Evolutionary conservation across 768 basidiomycete genomes (phyloP), one percentile per base, ranked within the genome.

Genomic region (Amanita inopinata): DNA sequence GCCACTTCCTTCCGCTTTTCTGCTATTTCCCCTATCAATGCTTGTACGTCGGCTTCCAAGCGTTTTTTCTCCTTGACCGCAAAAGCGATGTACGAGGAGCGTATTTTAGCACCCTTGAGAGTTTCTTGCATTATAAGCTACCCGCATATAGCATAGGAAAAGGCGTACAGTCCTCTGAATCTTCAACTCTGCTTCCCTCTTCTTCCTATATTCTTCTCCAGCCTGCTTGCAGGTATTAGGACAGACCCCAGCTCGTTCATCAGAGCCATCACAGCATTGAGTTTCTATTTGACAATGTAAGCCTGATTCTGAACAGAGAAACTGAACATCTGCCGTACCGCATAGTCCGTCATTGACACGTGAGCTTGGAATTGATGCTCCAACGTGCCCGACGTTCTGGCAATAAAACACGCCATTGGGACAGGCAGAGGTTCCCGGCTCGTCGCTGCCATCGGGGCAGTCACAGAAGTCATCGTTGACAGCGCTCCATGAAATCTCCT

Each of bases 391-490:
- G 33, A 74, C 68, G 56, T 98, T 99, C 56, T 58, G 61, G 59
- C 94, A 99, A 61, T 83, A 85, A 69, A 94, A 97, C 20, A 59
- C 63, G 17, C 69, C 73, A 49, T 81, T 74, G 3, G 76, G 70
- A 56, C 91, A 96, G 22, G 92, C 91, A 44, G 83, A 76, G 17
- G 91, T 93, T 82, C 92, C 92, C 59, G 92, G 92, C 58, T 97
- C 92, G 50, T 97, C 92, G 49, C 85, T 91, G n/a, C 91, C 91
- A 55, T 96, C 92, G 22, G 70, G 69, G 56, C 92, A 97, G 63
- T 97, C 92, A 56, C 92, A 97, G 53, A 80, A 90, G 61, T 97
- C 91, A 56, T 97, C 89, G 58, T 97, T 96, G 18, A 96, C 80
- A 14, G 84, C 78, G 24, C 65, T 61, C 80, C 81, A 90, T 2